Conservation (phyloP, 495 filamentous ascomycete genomes). For the Penicillium lividum region DNA sequence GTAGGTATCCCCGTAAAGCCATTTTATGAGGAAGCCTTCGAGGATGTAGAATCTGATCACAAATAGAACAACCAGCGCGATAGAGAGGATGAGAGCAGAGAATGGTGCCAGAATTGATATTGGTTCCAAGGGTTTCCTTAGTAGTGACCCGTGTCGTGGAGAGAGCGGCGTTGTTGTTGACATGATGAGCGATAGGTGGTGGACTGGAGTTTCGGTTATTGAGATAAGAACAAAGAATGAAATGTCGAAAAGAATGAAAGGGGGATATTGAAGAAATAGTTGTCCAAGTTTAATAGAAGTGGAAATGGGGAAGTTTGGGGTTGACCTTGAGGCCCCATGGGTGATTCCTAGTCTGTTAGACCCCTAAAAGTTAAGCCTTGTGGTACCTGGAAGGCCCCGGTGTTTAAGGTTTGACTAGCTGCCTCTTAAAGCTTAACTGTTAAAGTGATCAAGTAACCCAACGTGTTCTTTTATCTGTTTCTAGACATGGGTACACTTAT, state of each 20-base stretch:
- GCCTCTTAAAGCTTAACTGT: too few relatives aligned
- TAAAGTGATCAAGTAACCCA: too few relatives aligned
- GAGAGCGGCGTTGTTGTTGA: neutral
- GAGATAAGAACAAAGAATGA: neutral
- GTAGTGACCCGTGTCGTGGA: neutral
- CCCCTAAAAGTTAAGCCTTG: too few relatives aligned
- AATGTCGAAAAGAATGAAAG: neutral
- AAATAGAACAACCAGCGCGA: slow-evolving; percentile 45
- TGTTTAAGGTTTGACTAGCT: too few relatives aligned
- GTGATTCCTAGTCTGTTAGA: too few relatives aligned
- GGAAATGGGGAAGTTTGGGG: too few relatives aligned
- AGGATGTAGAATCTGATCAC: slow-evolving; percentile 45
- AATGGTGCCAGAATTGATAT: slow-evolving; percentile 47
- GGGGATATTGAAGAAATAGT: neutral
- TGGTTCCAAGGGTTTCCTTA: slow-evolving; percentile 7
- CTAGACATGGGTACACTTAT: too few relatives aligned
- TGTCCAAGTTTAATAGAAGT: too few relatives aligned
- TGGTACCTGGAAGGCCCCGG: too few relatives aligned
- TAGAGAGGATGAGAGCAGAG: slow-evolving; percentile 44
- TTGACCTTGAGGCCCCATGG: too few relatives aligned
- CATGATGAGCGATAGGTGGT: neutral
- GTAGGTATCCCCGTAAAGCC: slow-evolving; percentile 40
- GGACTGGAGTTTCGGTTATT: neutral
- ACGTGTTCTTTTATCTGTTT: too few relatives aligned
- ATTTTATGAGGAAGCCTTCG: slow-evolving; percentile 41